Evolutionary conservation across 352 stramenopile genomes (phyloP).

Genomic region (Globisporangium recalcitrans): DNA sequence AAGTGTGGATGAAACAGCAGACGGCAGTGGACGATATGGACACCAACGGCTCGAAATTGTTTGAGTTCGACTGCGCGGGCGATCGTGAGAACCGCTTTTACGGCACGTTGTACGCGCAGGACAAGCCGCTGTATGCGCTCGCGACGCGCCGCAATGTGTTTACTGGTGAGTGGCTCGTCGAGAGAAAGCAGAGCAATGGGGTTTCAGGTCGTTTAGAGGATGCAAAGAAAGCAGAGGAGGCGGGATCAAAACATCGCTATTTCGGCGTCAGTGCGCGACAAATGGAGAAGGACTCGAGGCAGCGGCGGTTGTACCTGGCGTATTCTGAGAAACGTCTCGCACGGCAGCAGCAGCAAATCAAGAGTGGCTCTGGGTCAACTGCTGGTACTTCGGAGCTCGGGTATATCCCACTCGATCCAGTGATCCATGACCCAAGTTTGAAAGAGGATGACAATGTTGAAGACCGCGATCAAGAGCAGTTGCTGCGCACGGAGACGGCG

Average conservation of each 20-base stretch:
- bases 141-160: constrained; percentile 41
- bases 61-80: constrained; percentile 56
- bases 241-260: constrained; percentile 29
- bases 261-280: constrained; percentile 44
- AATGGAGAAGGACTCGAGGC: constrained; percentile 30
- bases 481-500: constrained; percentile 57
- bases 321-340: constrained; percentile 58
- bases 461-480: not conserved
- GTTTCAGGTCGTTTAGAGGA: not conserved
- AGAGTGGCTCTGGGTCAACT: not conserved
- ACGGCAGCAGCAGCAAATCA: constrained; percentile 9
- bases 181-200: constrained; percentile 5
- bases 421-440: constrained; percentile 26
- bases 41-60: constrained; percentile 31
- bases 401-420: constrained; percentile 58
- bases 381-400: constrained; percentile 25
- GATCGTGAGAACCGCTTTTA: constrained; percentile 71
- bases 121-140: constrained; percentile 59
- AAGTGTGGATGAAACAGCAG: constrained; percentile 15
- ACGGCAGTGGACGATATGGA: not conserved
- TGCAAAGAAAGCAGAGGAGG: not conserved
- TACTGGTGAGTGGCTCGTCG: constrained; percentile 39
- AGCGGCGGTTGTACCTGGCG: constrained; percentile 54
- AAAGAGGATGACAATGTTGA: not conserved
- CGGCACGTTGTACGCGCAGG: constrained; percentile 55